Evolutionary conservation across 2,329 filamentous ascomycete genomes (phyloP).

Genomic region (Teratosphaeriaceae sp.): DNA sequence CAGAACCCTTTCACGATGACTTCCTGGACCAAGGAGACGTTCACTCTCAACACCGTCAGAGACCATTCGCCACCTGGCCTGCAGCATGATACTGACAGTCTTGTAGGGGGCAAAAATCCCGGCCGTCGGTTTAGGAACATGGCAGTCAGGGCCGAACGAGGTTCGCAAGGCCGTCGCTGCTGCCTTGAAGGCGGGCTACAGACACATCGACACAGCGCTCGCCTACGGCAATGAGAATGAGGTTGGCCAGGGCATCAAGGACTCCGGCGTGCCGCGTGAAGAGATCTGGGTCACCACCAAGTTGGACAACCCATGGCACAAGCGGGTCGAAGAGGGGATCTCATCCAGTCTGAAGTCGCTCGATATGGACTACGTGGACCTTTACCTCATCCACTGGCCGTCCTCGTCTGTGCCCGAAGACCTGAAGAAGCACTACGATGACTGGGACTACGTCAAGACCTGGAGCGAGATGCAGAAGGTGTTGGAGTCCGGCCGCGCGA

Average conservation of each 20-base stretch:
- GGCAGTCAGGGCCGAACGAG: constrained; percentile 65
- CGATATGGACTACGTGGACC: constrained; percentile 59
- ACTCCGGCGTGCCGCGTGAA: constrained; percentile 56
- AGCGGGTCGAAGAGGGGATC: constrained; percentile 58
- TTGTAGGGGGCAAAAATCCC: constrained; percentile 61
- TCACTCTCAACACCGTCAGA: constrained; percentile 49
- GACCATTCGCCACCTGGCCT: background rate
- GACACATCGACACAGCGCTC: constrained; percentile 62
- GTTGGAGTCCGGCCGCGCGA: constrained; percentile 60
- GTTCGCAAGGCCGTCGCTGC: constrained; percentile 64
- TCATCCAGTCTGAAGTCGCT: constrained; percentile 54
- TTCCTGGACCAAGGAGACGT: constrained; percentile 33
- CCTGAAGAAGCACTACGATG: constrained; percentile 60
- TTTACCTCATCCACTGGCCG: constrained; percentile 70
- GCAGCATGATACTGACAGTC: background rate
- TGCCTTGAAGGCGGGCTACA: constrained; percentile 54
- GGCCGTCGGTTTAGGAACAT: constrained; percentile 69
- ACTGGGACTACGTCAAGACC: constrained; percentile 80
- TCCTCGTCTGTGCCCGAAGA: constrained; percentile 56
- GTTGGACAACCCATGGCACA: constrained; percentile 74
- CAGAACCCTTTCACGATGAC: background rate
- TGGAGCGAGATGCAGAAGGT: constrained; percentile 48
- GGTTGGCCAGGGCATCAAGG: constrained; percentile 64
- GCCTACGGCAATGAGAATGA: constrained; percentile 75
- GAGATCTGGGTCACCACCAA: constrained; percentile 75